Evolutionary conservation across 495 filamentous ascomycete genomes (phyloP), one percentile per base, ranked within the genome.

Genomic region (Peziza echinospora): DNA sequence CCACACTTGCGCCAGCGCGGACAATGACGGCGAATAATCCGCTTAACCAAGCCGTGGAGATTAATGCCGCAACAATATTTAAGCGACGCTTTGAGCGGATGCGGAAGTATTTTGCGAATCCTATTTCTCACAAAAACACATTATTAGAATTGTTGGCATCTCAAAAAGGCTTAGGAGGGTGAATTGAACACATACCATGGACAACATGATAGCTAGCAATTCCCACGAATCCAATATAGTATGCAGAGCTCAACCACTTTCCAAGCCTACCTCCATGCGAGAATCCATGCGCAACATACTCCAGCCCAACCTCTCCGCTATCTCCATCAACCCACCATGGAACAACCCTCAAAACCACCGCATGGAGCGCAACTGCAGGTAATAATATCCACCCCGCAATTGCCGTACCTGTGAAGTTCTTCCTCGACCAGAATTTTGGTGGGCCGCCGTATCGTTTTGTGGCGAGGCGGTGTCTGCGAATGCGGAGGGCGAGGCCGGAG

Each of bases 221-320:
- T 3, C 68, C 69, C 21, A 93, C 64, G 55, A 94, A 68, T 10
- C 71, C 64, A 2, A 65, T 56, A 55, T 85, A 93, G 13, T 53
- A 58, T 26, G 43, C 78, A 73, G 1, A 67, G 49, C 63, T 75
- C 78, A 44, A 72, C 73, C n/a, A 81, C 63, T 11, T 71, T 46
- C 5, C 73, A 71, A 59, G 75, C 72, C 24, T 46, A n/a, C 55
- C 56, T 9, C 73, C 69, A 30, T 74, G 76, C 59, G 13, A 13
- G 19, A 93, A 84, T 4, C 84, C 86, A 62, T 93, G 84, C n/a
- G 76, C 75, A 0, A 92, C 73, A 60, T 77, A 94, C 19, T 73
- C 76, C 23, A 94, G 63, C 1, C 80, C 80, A 23, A 93, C 73
- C 34, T 85, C 74, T 10, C 79, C 78, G 51, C 77, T 85, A 26